Evolutionary conservation across 108 stramenopile genomes (phyloP).

Genomic region (Aurantiochytrium sp.): DNA sequence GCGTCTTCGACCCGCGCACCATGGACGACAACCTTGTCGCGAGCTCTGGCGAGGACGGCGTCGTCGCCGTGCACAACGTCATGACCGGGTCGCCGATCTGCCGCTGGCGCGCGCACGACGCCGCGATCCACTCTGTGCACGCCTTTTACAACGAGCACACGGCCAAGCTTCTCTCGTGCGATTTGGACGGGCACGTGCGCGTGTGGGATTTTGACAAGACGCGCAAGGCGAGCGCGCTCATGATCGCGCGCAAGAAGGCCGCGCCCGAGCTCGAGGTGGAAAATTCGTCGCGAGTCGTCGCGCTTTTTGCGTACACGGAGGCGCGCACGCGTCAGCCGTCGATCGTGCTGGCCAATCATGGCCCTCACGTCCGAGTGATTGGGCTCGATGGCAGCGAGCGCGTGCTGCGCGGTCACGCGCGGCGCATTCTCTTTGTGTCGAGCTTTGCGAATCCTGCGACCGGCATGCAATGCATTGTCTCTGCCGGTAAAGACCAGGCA

Average conservation of each 20-base stretch:
- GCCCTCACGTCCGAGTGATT: not conserved
- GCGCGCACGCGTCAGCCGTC: not conserved
- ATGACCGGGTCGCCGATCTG: not conserved
- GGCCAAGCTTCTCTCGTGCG: not conserved
- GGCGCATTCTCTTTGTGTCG: not conserved
- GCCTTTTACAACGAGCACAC: not conserved
- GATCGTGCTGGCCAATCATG: not conserved
- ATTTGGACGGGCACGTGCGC: not conserved
- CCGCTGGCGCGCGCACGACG: not conserved
- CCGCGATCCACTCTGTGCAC: not conserved
- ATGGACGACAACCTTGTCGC: not conserved
- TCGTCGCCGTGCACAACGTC: not conserved
- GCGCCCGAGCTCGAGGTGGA: not conserved
- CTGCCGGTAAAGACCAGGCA: not conserved
- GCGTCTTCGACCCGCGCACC: not conserved
- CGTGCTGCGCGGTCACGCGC: not conserved
- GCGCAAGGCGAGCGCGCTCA: not conserved
- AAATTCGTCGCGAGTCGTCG: not conserved
- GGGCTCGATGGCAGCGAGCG: not conserved
- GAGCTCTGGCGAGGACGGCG: not conserved
- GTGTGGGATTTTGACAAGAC: slow-evolving; percentile 9
- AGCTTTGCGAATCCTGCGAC: not conserved
- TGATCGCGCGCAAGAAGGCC: not conserved
- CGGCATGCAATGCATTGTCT: not conserved
- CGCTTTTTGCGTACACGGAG: not conserved